Evolutionary conservation across 768 basidiomycete species (phyloP).

Genomic region (Paxillus involutus): DNA sequence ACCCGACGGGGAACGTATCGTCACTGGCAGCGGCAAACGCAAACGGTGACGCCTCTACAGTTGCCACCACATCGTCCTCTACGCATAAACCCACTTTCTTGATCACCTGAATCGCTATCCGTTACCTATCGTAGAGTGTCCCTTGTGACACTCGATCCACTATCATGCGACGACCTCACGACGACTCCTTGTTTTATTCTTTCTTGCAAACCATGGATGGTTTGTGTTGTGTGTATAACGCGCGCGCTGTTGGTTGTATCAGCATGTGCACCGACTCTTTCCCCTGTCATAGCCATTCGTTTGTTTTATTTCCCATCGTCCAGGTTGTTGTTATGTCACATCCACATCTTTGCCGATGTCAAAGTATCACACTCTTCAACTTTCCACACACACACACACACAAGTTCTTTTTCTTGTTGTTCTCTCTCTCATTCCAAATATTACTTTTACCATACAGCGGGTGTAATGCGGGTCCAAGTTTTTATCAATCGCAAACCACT

Average conservation of each 20-base stretch:
- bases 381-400: neutral
- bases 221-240: neutral
- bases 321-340: neutral
- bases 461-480: neutral
- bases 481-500: too few species aligned
- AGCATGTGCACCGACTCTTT: neutral
- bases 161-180: neutral
- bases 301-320: neutral
- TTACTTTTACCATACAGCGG: neutral
- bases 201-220: neutral
- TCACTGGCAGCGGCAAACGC: constrained; percentile 13
- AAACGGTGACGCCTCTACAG: constrained; percentile 3
- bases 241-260: neutral
- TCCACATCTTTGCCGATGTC: neutral
- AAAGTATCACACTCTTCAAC: neutral
- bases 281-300: neutral
- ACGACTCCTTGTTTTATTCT: neutral
- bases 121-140: neutral
- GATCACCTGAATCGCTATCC: neutral
- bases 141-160: too few species aligned
- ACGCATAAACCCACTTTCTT: neutral
- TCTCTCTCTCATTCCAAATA: neutral
- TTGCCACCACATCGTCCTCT: neutral
- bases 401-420: neutral
- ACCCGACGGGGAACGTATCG: constrained; percentile 3